These are phyloP conservation scores for Aspergillus nomiae DNA, from an alignment of 2,329 filamentous ascomycete genomes.

Conservation along the genomic window DNA sequence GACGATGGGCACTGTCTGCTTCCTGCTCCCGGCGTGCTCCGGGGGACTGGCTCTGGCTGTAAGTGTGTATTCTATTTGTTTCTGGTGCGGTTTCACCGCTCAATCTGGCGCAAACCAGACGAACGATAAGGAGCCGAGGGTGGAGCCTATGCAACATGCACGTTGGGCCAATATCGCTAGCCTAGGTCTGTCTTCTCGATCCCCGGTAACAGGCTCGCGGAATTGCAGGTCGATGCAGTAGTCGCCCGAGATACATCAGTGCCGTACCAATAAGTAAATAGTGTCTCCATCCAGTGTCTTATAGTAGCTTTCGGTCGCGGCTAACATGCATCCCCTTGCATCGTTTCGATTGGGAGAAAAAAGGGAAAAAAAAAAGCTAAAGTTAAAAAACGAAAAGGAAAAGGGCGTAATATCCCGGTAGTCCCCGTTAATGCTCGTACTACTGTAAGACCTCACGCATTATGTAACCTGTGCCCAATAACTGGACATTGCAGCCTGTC, in stretches of 20 bases:
- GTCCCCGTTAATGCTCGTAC: not conserved
- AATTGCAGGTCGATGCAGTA: conserved; percentile 21
- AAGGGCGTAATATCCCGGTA: not conserved
- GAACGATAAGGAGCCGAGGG: conserved; percentile 27
- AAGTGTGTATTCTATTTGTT: conserved; percentile 17
- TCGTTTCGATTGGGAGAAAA: conserved; percentile 1
- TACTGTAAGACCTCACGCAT: not conserved
- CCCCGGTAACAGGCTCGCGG: conserved; percentile 15
- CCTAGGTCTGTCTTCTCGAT: conserved; percentile 22
- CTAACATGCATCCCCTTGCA: conserved; percentile 6
- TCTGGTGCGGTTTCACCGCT: conserved; percentile 29
- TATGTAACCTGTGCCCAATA: not conserved
- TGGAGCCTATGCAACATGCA: conserved; percentile 25
- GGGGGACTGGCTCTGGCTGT: conserved; percentile 23
- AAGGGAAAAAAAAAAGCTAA: not conserved
- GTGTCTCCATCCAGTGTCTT: conserved; percentile 4
- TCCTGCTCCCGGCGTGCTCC: conserved; percentile 27
- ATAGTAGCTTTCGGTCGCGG: not conserved
- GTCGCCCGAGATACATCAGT: conserved; percentile 18
- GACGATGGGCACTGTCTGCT: conserved; percentile 8
- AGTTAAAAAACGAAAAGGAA: not conserved
- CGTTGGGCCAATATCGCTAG: conserved; percentile 24
- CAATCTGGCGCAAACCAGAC: conserved; percentile 18
- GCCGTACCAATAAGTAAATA: not conserved
- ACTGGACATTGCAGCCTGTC: not conserved